Base-by-base conservation (phyloP, 176 grass and related monocot genomes). In the Alopecurus myosuroides region DNA sequence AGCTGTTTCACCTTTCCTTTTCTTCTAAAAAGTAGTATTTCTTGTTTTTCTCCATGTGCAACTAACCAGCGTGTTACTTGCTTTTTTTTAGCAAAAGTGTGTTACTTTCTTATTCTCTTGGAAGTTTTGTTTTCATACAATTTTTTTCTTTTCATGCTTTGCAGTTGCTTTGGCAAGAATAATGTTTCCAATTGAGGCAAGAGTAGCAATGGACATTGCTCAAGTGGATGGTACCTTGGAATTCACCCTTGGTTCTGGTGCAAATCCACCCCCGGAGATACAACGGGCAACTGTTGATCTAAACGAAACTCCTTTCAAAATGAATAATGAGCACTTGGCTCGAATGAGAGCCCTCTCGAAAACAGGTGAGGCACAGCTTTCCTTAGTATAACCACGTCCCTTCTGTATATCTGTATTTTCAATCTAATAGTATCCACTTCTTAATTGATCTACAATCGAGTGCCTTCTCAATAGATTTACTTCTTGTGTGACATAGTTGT, bases 171-270 rank as follows among this genome's bases (percentile, higher is more conserved):
- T 99, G 70, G 97, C 94, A 1, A 96, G 72, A 51, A 82, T 99
- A 79, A 48, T 99, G 80, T 99, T 99, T 83, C 97, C 97, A 19
- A 90, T 78, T 88, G 97, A 99, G 79, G 97, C 97, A 79, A 93
- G 35, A 84, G 48, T 97, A 63, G 94, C 97, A 3, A 99, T 97
- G 94, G 94, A 96, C 76, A 94, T 96, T 91, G 97, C 97, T 72
- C 92, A 99, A 77, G 94, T 97, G 29, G 92, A 99, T 74, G 94
- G 92, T 33, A 99, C 97, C 9, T 76, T 86, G 67, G 97, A 99
- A 81, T 97, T 99, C 42, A 94, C 70, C 60, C 72, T 85, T 36
- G 82, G 81, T 82, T 92, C 77, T 39, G 19, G 31, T 74, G 30
- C 56, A 37, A 90, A 88, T 58, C 51, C 7, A 33, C 76, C 79